Evolutionary conservation across 495 filamentous ascomycete species (phyloP).

Genomic region (Lentithecium fluviatile): DNA sequence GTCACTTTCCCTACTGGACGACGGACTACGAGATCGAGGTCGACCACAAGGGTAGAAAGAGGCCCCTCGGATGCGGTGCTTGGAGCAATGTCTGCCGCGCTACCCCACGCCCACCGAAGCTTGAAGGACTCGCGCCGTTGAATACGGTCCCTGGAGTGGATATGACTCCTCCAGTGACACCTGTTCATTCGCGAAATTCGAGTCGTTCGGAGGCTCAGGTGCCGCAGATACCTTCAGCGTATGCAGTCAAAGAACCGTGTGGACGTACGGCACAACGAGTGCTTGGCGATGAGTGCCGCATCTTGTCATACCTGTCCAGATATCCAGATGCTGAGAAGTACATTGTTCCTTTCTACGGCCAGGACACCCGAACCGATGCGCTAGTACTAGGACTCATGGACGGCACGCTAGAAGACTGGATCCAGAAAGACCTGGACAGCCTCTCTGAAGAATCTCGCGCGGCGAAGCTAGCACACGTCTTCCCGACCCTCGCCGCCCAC

Average conservation of each 20-base stretch:
- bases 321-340: slow-evolving; percentile 42
- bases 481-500: slow-evolving; percentile 47
- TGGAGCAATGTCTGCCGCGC: slow-evolving; percentile 64
- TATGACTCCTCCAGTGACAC: slow-evolving; percentile 51
- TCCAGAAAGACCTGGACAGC: slow-evolving; percentile 39
- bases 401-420: slow-evolving; percentile 51
- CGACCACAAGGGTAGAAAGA: slow-evolving; percentile 24
- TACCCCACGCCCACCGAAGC: slow-evolving; percentile 14
- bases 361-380: slow-evolving; percentile 49
- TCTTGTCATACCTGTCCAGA: slow-evolving; percentile 51
- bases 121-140: not conserved
- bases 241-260: slow-evolving; percentile 58
- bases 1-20: slow-evolving; percentile 10
- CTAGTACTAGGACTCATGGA: slow-evolving; percentile 58
- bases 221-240: slow-evolving; percentile 31
- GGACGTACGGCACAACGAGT: slow-evolving; percentile 52
- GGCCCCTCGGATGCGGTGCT: slow-evolving; percentile 51
- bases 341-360: slow-evolving; percentile 59
- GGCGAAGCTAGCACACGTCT: slow-evolving; percentile 27
- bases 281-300: slow-evolving; percentile 53
- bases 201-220: slow-evolving; percentile 1
- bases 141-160: not conserved
- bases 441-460: slow-evolving; percentile 33
- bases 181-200: slow-evolving; percentile 38
- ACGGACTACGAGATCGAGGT: slow-evolving; percentile 38